A percentile compares a stretch with the other conserved stretches of the same genome.
phyloP scores from a whole-genome alignment of 345 rosid genomes.

The Camelina neglecta region DNA sequence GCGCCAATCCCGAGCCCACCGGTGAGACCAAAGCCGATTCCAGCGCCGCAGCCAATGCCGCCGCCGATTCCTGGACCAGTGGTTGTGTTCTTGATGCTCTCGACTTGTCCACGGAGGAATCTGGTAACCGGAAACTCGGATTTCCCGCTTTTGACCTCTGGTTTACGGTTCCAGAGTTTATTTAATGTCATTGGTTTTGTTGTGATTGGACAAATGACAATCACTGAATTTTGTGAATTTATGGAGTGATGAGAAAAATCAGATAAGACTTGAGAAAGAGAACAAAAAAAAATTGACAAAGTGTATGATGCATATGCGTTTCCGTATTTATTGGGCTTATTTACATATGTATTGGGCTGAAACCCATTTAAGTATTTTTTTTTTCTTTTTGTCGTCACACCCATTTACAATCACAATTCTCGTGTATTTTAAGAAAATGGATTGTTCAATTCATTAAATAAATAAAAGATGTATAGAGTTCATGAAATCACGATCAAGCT shows the following conservation, averaged over 20 bases:
- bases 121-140: slow-evolving; percentile 50
- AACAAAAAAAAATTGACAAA: neutral
- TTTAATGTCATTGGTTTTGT: slow-evolving; percentile 40
- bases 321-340: too few species aligned
- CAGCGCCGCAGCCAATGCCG: slow-evolving; percentile 61
- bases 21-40: slow-evolving; percentile 57
- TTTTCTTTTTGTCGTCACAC: too few species aligned
- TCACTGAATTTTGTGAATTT: neutral
- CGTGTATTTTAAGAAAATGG: too few species aligned
- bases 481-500: too few species aligned
- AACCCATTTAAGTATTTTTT: neutral
- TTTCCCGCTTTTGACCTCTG: slow-evolving; percentile 25
- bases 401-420: too few species aligned
- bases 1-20: slow-evolving; percentile 58
- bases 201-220: slow-evolving; percentile 3
- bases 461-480: too few species aligned
- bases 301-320: too few species aligned
- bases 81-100: slow-evolving; percentile 44
- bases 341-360: neutral
- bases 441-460: too few species aligned
- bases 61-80: slow-evolving; percentile 59
- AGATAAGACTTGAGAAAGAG: neutral
- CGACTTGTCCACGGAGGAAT: slow-evolving; percentile 44
- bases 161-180: slow-evolving; percentile 48
- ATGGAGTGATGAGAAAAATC: slow-evolving; percentile 14